phyloP scores from a whole-genome alignment of 176 grass and related monocot species.

The Oryza rufipogon region DNA sequence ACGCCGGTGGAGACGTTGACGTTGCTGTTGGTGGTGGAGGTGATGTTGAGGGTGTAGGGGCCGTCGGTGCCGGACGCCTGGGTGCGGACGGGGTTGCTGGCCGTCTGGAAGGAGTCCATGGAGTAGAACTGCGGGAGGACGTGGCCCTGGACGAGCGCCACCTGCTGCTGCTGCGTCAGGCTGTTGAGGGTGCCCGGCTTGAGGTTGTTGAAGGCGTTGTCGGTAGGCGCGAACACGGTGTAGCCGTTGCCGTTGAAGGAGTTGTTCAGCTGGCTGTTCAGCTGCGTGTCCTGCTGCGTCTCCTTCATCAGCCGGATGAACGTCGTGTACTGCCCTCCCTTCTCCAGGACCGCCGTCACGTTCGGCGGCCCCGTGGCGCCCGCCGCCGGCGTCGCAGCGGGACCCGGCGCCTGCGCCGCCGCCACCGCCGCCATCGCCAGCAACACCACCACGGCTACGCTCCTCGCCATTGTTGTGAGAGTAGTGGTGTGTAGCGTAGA shows the following conservation, averaged over 20 bases:
- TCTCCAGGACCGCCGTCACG: constrained; percentile 70
- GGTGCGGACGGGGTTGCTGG: constrained; percentile 89
- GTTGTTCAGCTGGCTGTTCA: constrained; percentile 90
- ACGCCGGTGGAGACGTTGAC: constrained; percentile 80
- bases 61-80: constrained; percentile 72
- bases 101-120: constrained; percentile 65
- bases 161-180: constrained; percentile 78
- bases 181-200: constrained; percentile 85
- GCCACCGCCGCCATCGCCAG: neutral
- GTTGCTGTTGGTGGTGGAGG: constrained; percentile 47
- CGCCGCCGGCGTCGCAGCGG: neutral
- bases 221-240: constrained; percentile 88
- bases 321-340: constrained; percentile 74
- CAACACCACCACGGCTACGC: constrained; percentile 5
- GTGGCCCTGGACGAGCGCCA: constrained; percentile 83
- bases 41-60: constrained; percentile 74
- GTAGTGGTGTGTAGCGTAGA: neutral
- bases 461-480: constrained; percentile 24
- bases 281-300: constrained; percentile 74
- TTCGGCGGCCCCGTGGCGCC: constrained; percentile 47
- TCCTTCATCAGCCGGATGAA: constrained; percentile 72
- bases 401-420: constrained; percentile 22
- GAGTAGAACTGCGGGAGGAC: constrained; percentile 70
- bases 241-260: constrained; percentile 64
- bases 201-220: constrained; percentile 88